Evolutionary conservation across 2,329 filamentous ascomycete species (phyloP).

Genomic region (Colletotrichum sp.): DNA sequence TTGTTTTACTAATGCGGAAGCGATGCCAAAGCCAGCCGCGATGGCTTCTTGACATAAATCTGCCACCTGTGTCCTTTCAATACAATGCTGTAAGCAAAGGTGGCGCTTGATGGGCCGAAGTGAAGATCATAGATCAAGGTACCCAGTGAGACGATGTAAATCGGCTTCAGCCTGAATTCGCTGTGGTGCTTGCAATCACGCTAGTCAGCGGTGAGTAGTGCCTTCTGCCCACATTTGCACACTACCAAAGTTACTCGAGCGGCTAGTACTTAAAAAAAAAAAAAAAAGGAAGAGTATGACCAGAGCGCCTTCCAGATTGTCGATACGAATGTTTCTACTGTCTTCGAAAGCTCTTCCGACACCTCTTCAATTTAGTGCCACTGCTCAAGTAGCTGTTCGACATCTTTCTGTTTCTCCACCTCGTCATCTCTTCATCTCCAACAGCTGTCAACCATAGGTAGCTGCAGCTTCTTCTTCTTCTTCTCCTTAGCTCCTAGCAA

Average conservation of each 20-base stretch:
- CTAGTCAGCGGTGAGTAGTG: too few relatives aligned
- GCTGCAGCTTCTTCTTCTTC: neutral
- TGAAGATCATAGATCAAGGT: neutral
- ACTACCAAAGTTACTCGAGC: too few relatives aligned
- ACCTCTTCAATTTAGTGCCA: neutral
- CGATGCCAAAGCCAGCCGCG: conserved; percentile 1
- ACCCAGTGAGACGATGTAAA: neutral
- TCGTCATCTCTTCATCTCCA: neutral
- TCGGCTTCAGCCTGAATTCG: neutral
- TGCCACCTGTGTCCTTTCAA: neutral
- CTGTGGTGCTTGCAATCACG: too few relatives aligned
- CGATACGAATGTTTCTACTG: neutral
- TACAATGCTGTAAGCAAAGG: neutral
- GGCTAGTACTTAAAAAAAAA: too few relatives aligned
- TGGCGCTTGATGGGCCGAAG: neutral
- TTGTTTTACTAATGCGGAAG: conserved; percentile 11
- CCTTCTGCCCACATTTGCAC: too few relatives aligned
- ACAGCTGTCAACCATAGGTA: neutral
- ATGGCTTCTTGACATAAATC: neutral
- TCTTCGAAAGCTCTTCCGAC: neutral
- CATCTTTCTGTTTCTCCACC: too few relatives aligned
- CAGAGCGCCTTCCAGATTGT: neutral
- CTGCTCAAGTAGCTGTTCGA: neutral
- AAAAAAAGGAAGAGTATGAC: neutral
- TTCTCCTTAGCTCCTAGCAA: neutral